Base-by-base conservation (phyloP, 2,329 filamentous ascomycete genomes). In the Trichoderma sp. region DNA sequence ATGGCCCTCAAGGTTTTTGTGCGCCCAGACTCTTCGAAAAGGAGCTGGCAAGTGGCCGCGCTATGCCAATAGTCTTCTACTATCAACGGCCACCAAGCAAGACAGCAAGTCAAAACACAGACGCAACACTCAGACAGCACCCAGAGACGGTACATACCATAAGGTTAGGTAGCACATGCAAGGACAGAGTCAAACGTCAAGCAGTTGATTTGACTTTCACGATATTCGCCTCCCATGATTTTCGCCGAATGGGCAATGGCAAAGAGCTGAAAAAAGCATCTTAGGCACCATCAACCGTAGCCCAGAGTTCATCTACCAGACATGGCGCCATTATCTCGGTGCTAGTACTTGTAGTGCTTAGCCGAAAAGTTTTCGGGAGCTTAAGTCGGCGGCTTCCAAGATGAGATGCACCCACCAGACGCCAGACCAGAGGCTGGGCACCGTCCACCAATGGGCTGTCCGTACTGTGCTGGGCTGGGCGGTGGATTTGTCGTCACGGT, bases 341-440 rank as follows among this genome's bases (percentile, higher is more conserved):
- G 59, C 66, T 56, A 69, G 50, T 31, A 53, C 45, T 35, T 21
- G 45, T 71, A 59, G 67, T 35, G 59, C 59, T 29, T 72, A 72
- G 38, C 69, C 69, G 59, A 64, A 63, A 35, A 72, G 59, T 63
- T 63, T 72, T 72, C 69, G 69, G 69, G 69, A 72, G 69, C 69
- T 72, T 72, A 72, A 72, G 56, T 53, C 56, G 27, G 69, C 21
- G 69, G 69, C 59, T 72, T 63, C 59, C 41, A 35, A 72, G 69
- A 72, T 72, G 68, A 63, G 68, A 71, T 71, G 68, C 68, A 29
- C 35, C 66, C 66, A 69, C 66, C 50, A 45, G 38, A 16, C 16
- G 3, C 12, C 12, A 38, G 16, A 18, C 38, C 38, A 21, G 31
- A 35, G 45, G 29, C 63, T 41, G 14, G 35, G 21, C n/a, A 31